A percentile compares a stretch with the other conserved stretches of the same genome.
phyloP scores from a whole-genome alignment of 257 asterid species.

The Lithospermum erythrorhizon region DNA sequence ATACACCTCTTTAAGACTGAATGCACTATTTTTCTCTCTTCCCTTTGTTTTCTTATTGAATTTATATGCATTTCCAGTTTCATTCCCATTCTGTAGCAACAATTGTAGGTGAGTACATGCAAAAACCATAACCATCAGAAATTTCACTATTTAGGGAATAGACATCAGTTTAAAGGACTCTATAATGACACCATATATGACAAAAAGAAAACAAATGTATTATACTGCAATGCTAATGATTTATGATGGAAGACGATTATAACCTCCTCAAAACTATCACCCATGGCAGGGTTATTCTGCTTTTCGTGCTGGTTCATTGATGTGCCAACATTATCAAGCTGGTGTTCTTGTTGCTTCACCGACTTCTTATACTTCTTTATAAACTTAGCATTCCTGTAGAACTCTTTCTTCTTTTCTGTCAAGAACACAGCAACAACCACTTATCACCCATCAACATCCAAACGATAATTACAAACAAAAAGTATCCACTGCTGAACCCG shows the following conservation, averaged over 20 bases:
- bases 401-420: conserved; percentile 84
- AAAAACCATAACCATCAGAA: background rate
- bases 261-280: conserved; percentile 33
- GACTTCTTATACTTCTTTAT: conserved; percentile 56
- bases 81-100: conserved; percentile 27
- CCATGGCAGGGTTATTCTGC: conserved; percentile 13
- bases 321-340: conserved; percentile 27
- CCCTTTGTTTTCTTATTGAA: conserved; percentile 19
- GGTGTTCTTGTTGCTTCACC: conserved; percentile 37
- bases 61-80: conserved; percentile 10
- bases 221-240: too few species aligned
- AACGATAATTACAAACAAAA: background rate
- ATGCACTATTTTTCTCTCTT: conserved; percentile 21
- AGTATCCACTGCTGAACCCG: background rate
- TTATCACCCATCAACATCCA: background rate
- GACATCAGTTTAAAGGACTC: background rate
- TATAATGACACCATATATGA: background rate
- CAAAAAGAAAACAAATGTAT: background rate
- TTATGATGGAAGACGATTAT: background rate
- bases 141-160: too few species aligned
- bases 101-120: background rate
- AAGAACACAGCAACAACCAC: background rate
- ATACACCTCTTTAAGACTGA: conserved; percentile 45
- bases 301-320: conserved; percentile 36
- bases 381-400: conserved; percentile 71